Evolutionary conservation across 2,329 filamentous ascomycete genomes (phyloP).

Genomic region (Sarocladium kiliense): DNA sequence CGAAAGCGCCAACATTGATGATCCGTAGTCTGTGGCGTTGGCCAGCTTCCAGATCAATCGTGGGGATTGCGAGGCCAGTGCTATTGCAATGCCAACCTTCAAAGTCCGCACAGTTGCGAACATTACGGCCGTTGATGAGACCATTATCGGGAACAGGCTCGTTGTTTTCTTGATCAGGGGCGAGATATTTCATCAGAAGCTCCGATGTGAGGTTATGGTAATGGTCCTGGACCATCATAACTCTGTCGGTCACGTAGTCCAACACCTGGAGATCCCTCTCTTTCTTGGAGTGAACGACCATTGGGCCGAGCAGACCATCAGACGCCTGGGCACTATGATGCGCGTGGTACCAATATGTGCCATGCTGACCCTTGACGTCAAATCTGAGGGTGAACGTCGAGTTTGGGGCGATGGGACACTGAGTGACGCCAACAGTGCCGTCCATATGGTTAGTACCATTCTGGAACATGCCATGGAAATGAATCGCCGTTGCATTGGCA

Average conservation of each 20-base stretch:
- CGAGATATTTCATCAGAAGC: conserved; percentile 43
- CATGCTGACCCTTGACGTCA: conserved; percentile 58
- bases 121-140: conserved; percentile 36
- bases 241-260: conserved; percentile 56
- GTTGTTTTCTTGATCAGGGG: conserved; percentile 43
- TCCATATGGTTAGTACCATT: conserved; percentile 67
- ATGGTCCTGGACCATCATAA: conserved; percentile 64
- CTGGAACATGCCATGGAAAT: conserved; percentile 69
- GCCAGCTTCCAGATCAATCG: conserved; percentile 43
- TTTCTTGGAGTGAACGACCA: conserved; percentile 56
- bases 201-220: conserved; percentile 56
- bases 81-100: conserved; percentile 39
- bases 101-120: conserved; percentile 26
- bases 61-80: conserved; percentile 29
- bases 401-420: conserved; percentile 62
- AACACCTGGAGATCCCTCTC: conserved; percentile 49
- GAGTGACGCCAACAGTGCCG: conserved; percentile 59
- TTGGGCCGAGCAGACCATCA: conserved; percentile 60
- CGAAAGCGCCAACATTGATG: conserved; percentile 55
- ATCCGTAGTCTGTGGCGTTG: conserved; percentile 28
- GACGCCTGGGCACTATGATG: conserved; percentile 64
- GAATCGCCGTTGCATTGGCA: conserved; percentile 49
- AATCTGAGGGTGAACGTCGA: conserved; percentile 64
- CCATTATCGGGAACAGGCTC: conserved; percentile 63
- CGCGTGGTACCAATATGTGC: conserved; percentile 77